These are phyloP conservation scores for Penicillium sp. DNA, from an alignment of 2,329 filamentous ascomycete genomes.

Conservation along the genomic window DNA sequence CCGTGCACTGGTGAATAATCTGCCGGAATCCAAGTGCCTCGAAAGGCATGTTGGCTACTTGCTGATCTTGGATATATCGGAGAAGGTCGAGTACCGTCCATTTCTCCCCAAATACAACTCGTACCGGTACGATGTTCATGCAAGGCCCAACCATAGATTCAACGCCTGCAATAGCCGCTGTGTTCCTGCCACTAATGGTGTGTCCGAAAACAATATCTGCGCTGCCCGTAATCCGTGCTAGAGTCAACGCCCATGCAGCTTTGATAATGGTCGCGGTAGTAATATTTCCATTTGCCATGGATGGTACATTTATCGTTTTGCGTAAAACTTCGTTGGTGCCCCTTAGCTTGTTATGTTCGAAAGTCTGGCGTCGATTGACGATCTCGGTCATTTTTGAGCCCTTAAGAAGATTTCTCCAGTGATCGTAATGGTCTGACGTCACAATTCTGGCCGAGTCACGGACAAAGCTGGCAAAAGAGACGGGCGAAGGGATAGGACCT, in stretches of 20 bases:
- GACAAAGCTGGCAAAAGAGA: conserved; percentile 48
- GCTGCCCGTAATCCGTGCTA: conserved; percentile 51
- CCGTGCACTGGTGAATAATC: conserved; percentile 45
- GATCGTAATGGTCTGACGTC: conserved; percentile 49
- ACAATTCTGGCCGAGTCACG: conserved; percentile 35
- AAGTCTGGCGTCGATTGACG: conserved; percentile 26
- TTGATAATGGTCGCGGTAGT: conserved; percentile 64
- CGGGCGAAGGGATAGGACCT: conserved; percentile 34
- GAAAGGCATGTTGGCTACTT: conserved; percentile 53
- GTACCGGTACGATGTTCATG: conserved; percentile 64
- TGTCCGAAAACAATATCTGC: conserved; percentile 63
- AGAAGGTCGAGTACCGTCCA: conserved; percentile 55
- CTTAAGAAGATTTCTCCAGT: conserved; percentile 59
- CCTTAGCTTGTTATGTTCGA: conserved; percentile 33
- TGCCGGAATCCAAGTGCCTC: conserved; percentile 55
- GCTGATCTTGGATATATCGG: conserved; percentile 53
- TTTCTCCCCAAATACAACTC: conserved; percentile 51
- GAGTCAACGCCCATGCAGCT: conserved; percentile 61
- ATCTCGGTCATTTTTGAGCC: conserved; percentile 51
- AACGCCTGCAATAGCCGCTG: conserved; percentile 49
- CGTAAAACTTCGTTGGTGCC: conserved; percentile 32
- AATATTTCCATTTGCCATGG: conserved; percentile 51
- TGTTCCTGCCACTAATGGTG: conserved; percentile 62
- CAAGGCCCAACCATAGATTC: conserved; percentile 61
- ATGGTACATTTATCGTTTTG: conserved; percentile 35